Base-by-base conservation (phyloP, 768 basidiomycete species). In the Piloderma croceum region DNA sequence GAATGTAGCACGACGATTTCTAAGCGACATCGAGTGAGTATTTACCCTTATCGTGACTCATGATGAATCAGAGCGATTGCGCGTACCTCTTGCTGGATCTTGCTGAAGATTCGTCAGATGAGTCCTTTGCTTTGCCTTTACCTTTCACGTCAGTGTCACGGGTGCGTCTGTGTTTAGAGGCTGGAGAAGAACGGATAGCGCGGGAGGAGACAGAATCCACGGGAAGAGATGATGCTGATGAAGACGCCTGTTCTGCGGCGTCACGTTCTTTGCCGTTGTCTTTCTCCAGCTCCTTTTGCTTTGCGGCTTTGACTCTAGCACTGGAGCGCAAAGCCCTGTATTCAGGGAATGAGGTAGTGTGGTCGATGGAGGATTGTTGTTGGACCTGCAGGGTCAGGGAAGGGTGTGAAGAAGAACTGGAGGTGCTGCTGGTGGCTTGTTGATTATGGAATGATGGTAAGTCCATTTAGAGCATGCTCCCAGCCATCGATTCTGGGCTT, bases 381-480 rank as follows among this genome's bases (percentile, higher is more conserved):
- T n/a, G n/a, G n/a, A n/a, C n/a, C n/a, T n/a, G n/a, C n/a, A n/a
- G n/a, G 52, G 46, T 61, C 70, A 59, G 55, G 64, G 67, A 58
- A 66, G 61, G 54, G 64, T 64, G 49, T 68, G 65, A 68, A 9
- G 27, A 9, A 15, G 27, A 29, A 9, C 10, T 9, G 10, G 27
- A 29, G 10, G 77, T 74, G 76, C 64, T 68, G 50, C 68, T 73
- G 63, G 74, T 76, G 76, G 79, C 79, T 77, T 80, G 77, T 72
- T 74, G 74, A 57, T 73, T 70, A 71, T 84, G 67, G 58, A 64
- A 66, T 69, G 73, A 76, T 84, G 76, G 76, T 78, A 83, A 78
- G 82, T 89, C 86, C 86, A 89, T 89, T 88, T 87, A 88, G 83
- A 77, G 71, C 70, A 76, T 79, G 74, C 80, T 65, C 78, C 77